Evolutionary conservation across 2,329 filamentous ascomycete species (phyloP).

Genomic region (Penicillium concentricum): DNA sequence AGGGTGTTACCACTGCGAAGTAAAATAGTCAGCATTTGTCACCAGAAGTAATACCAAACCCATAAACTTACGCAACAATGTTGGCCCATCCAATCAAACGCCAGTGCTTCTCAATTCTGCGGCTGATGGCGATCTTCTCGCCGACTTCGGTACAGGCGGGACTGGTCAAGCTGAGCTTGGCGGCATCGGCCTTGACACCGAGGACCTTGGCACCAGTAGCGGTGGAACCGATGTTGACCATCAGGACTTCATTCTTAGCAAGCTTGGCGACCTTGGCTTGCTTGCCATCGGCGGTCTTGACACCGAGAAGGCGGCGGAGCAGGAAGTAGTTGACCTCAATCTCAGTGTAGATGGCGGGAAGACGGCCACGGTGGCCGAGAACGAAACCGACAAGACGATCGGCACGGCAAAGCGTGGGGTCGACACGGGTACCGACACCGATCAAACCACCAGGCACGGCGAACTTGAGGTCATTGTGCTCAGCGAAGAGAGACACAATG

Average conservation of each 20-base stretch:
- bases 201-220: conserved; percentile 97
- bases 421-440: conserved; percentile 95
- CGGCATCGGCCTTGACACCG: conserved; percentile 95
- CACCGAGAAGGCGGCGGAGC: conserved; percentile 87
- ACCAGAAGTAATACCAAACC: neutral
- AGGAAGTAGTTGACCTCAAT: conserved; percentile 99
- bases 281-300: conserved; percentile 97
- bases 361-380: conserved; percentile 85
- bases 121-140: conserved; percentile 93
- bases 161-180: conserved; percentile 87
- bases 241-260: conserved; percentile 97
- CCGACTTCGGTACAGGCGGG: conserved; percentile 96
- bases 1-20: conserved; percentile 46
- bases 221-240: conserved; percentile 99
- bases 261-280: conserved; percentile 99
- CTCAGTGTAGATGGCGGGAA: conserved; percentile 97
- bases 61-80: conserved; percentile 57
- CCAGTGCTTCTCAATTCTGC: conserved; percentile 99
- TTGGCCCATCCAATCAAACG: conserved; percentile 90
- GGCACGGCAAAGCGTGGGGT: conserved; percentile 95
- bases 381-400: conserved; percentile 99
- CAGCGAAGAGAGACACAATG: conserved; percentile 91
- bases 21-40: conserved; percentile 3
- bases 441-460: conserved; percentile 96
- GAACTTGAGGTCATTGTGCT: conserved; percentile 98